Evolutionary conservation across 2,329 filamentous ascomycete genomes (phyloP), one percentile per base, ranked within the genome.

Genomic region (Sphaerulina vaccinii): DNA sequence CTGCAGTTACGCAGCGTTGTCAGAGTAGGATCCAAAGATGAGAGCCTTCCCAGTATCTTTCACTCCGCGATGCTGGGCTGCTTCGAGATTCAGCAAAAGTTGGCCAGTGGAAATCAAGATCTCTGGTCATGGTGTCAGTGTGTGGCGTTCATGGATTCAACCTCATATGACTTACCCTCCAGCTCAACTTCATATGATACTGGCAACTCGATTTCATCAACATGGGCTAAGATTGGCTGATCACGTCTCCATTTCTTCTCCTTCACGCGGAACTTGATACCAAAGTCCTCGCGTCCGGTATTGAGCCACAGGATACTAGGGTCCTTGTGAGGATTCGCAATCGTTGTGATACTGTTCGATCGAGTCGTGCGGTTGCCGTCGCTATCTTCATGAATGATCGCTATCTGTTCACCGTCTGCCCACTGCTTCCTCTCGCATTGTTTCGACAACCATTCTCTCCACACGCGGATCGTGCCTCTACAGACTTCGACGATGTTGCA

Each of bases 111-210:
- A 79, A 29, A 90, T 76, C 36, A 87, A 70, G 47, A 90, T 70
- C 71, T 90, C 87, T 88, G 62, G 3, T 19, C 6, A 3, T 11
- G 10, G 19, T 9, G 42, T 64, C 43, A 64, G 57, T 45, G 11
- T n/a, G 1, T 18, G n/a, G 32, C 15, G 15, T 7, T 8, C 8
- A 9, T 33, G 21, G 5, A 27, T 21, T n/a, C 19, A 18, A 27
- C n/a, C 15, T 37, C 13, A 6, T 5, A 29, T 21, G 9, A 22
- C 54, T 38, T 36, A 89, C 87, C 84, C 79, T 88, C 77, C 63
- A 88, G 87, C 50, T 87, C 80, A 22, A 93, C 73, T 37, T 79
- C 79, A 65, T 90, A 93, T 48, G 77, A 82, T 8, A 88, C 81
- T 3, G 84, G 77, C n/a, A 79, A 70, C 39, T 89, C 83, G 48